A percentile compares a stretch with the other conserved stretches of the same genome.
Conservation (phyloP, 139 green algal genomes). For the Chlorella sp. region DNA sequence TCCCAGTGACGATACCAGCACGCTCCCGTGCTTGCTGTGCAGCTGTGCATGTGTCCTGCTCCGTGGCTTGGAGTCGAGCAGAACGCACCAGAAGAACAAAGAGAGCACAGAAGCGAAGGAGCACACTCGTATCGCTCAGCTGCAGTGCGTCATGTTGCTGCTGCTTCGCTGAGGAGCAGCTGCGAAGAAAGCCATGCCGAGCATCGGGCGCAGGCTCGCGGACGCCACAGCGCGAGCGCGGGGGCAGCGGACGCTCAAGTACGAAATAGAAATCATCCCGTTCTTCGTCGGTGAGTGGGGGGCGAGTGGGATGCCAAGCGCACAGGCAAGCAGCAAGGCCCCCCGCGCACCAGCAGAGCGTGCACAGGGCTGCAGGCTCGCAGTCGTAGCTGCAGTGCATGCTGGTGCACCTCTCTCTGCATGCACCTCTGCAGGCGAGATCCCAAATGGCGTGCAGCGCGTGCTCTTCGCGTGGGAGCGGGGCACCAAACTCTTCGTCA, state of each 20-base stretch:
- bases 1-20: no score
- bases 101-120: background rate
- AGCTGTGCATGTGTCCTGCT: no score
- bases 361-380: slow-evolving; percentile 2
- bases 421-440: slow-evolving; percentile 25
- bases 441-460: slow-evolving; percentile 29
- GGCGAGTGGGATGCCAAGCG: background rate
- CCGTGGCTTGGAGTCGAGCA: no score
- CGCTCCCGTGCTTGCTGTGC: no score
- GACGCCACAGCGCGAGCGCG: slow-evolving; percentile 27
- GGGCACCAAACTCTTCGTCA: slow-evolving; percentile 41
- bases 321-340: background rate
- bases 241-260: slow-evolving; percentile 25
- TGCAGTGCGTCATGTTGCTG: no score
- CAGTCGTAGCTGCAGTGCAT: background rate
- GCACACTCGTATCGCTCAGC: no score
- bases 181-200: background rate
- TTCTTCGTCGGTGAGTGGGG: slow-evolving; percentile 25
- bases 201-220: slow-evolving; percentile 15
- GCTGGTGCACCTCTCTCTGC: background rate
- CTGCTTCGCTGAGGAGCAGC: background rate
- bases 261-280: slow-evolving; percentile 43
- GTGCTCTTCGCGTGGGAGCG: slow-evolving; percentile 45
- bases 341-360: background rate
- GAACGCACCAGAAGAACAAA: background rate